Base-by-base conservation (phyloP, 1,284 basidiomycete genomes). In the Leccinum fuscescens region DNA sequence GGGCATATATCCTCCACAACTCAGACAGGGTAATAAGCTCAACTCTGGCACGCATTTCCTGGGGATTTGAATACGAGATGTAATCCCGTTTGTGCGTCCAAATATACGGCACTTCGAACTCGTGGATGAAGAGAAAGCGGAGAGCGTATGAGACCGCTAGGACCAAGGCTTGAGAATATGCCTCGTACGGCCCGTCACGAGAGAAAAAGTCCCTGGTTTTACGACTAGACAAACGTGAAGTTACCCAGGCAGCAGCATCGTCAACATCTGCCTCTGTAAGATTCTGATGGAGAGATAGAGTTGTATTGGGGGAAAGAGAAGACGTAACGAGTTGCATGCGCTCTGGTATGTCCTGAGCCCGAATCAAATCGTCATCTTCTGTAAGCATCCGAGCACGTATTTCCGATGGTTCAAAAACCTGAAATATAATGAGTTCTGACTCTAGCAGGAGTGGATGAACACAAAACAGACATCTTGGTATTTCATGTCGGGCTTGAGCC, bases 371-470 rank as follows among this genome's bases (percentile, higher is more conserved):
- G 74, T 99, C 97, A 64, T 94, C 95, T 65, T 96, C 94, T 4
- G 95, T 98, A 50, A 99, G 79, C 79, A 96, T 84, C 56, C 93
- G 86, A 62, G 90, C 92, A 65, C 88, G 88, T 71, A 99, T 98
- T 80, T 98, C 94, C 6, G 95, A 93, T 0, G 97, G 97, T 73
- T 99, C 97, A 68, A 99, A 99, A 63, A 99, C 94, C 93, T 97
- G 27, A 2, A 61, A 65, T 56, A 50, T n/a, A 11, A 50, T 7
- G 17, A 57, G 48, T 20, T 57, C 64, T 63, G 59, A 63, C 55
- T 57, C 55, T 54, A 27, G 60, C 48, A 48, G 44, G 37, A 55
- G 57, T 27, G 15, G 46, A 62, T 56, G 39, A 53, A 46, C 24
- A 48, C 56, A 27, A 33, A 39, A 80, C 93, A 66, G 68, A 95